Conservation (phyloP, 768 basidiomycete genomes). For the Mycena indigotica region DNA sequence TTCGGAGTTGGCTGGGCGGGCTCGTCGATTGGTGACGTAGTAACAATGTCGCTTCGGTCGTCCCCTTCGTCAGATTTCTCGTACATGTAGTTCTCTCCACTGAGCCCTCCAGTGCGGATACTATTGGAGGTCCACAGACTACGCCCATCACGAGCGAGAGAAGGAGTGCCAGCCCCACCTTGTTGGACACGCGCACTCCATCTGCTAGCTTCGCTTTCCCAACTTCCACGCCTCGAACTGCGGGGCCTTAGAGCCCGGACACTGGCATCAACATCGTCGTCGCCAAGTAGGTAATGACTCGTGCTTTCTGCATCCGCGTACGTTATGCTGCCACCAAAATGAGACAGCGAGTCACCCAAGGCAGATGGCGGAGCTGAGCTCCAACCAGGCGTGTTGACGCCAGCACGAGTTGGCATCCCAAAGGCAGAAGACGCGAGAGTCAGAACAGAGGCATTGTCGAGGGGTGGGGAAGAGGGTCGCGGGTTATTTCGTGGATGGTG, state of each 20-base stretch:
- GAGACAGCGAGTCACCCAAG: slow-evolving; percentile 67
- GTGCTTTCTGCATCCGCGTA: slow-evolving; percentile 67
- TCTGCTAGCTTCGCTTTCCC: slow-evolving; percentile 87
- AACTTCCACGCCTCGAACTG: slow-evolving; percentile 84
- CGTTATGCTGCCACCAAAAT: slow-evolving; percentile 62
- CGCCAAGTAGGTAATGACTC: slow-evolving; percentile 67
- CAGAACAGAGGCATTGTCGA: slow-evolving; percentile 89
- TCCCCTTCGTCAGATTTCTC: slow-evolving; percentile 32
- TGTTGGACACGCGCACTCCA: slow-evolving; percentile 78
- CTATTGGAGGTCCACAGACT: slow-evolving; percentile 66
- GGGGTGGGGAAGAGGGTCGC: slow-evolving; percentile 85
- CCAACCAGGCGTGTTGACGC: slow-evolving; percentile 44
- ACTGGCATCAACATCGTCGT: slow-evolving; percentile 83
- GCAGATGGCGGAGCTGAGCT: slow-evolving; percentile 53
- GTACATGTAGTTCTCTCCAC: slow-evolving; percentile 43
- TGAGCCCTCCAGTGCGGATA: slow-evolving; percentile 57
- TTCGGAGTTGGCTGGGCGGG: slow-evolving; percentile 8
- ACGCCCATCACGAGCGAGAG: slow-evolving; percentile 48
- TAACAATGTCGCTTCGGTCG: slow-evolving; percentile 14
- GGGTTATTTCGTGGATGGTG: slow-evolving; percentile 97
- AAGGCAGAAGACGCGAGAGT: slow-evolving; percentile 95
- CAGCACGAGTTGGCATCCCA: slow-evolving; percentile 61
- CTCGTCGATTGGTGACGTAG: slow-evolving; percentile 1
- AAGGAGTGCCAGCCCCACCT: slow-evolving; percentile 45
- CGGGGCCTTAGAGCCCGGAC: slow-evolving; percentile 87